phyloP scores from a whole-genome alignment of 371 early-diverging fungal species.

The Syncephalastrum monosporum region DNA sequence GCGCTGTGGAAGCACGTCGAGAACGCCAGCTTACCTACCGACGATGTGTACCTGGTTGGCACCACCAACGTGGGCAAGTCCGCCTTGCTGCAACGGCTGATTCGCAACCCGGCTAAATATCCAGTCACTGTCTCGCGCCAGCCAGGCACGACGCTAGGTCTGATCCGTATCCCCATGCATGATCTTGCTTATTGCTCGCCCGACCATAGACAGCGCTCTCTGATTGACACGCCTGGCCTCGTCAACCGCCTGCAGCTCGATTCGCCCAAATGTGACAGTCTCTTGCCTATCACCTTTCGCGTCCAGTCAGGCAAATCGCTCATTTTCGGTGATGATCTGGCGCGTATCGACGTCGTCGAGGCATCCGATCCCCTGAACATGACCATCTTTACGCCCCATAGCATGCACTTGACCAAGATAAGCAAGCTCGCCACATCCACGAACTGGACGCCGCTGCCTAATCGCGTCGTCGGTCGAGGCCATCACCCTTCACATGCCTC shows the following conservation, averaged over 20 bases:
- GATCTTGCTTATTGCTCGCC: slow-evolving; percentile 44
- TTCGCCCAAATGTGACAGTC: slow-evolving; percentile 9
- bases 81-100: slow-evolving; percentile 63
- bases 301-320: slow-evolving; percentile 36
- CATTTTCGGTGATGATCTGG: slow-evolving; percentile 33
- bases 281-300: slow-evolving; percentile 55
- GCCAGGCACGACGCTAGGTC: slow-evolving; percentile 74
- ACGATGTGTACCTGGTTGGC: slow-evolving; percentile 71
- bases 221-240: slow-evolving; percentile 70
- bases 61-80: slow-evolving; percentile 77
- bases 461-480: slow-evolving; percentile 40
- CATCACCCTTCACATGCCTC: slow-evolving; percentile 46
- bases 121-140: slow-evolving; percentile 58
- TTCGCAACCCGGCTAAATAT: slow-evolving; percentile 39
- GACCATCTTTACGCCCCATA: slow-evolving; percentile 58
- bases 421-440: slow-evolving; percentile 35
- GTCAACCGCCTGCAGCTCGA: slow-evolving; percentile 57
- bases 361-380: slow-evolving; percentile 46
- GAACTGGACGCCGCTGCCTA: slow-evolving; percentile 25
- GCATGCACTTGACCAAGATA: slow-evolving; percentile 60
- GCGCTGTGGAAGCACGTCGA: slow-evolving; percentile 49
- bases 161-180: slow-evolving; percentile 59
- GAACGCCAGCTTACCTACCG: slow-evolving; percentile 45
- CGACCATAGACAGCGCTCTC: slow-evolving; percentile 30
- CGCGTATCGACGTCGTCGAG: slow-evolving; percentile 61